Evolutionary conservation across 1,284 basidiomycete species (phyloP).

Genomic region (Earliella scabrosa): DNA sequence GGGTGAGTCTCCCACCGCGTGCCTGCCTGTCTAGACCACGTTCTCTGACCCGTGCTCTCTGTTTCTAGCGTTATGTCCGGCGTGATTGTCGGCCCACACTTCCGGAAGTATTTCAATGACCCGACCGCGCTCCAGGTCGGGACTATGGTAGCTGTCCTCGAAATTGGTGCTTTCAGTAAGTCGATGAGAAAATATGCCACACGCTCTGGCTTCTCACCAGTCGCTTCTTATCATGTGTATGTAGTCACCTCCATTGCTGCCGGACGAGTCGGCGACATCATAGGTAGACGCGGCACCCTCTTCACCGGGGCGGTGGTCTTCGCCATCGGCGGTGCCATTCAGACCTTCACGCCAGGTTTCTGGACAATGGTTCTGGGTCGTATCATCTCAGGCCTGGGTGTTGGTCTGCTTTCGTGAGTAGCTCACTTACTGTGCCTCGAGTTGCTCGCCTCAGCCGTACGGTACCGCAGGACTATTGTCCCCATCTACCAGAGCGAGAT

Average conservation of each 20-base stretch:
- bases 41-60: constrained; percentile 2
- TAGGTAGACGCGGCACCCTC: constrained; percentile 88
- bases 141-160: constrained; percentile 92
- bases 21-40: background rate
- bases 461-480: constrained; percentile 79
- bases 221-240: background rate
- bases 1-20: constrained; percentile 54
- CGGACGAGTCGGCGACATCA: constrained; percentile 85
- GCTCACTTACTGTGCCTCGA: background rate
- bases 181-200: constrained; percentile 18
- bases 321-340: constrained; percentile 86
- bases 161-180: constrained; percentile 91
- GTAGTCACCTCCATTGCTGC: constrained; percentile 90
- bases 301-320: constrained; percentile 89
- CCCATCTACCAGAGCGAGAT: constrained; percentile 99
- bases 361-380: constrained; percentile 88
- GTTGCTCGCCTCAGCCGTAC: background rate
- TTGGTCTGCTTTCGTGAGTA: constrained; percentile 88
- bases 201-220: constrained; percentile 9
- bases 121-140: constrained; percentile 74
- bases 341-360: constrained; percentile 88
- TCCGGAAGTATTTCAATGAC: constrained; percentile 81
- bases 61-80: constrained; percentile 82
- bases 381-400: constrained; percentile 90
- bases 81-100: constrained; percentile 93